Evolutionary conservation across 805 yeast species (phyloP), one percentile per base, ranked within the genome.

Genomic region (Hyphopichia homilentoma): DNA sequence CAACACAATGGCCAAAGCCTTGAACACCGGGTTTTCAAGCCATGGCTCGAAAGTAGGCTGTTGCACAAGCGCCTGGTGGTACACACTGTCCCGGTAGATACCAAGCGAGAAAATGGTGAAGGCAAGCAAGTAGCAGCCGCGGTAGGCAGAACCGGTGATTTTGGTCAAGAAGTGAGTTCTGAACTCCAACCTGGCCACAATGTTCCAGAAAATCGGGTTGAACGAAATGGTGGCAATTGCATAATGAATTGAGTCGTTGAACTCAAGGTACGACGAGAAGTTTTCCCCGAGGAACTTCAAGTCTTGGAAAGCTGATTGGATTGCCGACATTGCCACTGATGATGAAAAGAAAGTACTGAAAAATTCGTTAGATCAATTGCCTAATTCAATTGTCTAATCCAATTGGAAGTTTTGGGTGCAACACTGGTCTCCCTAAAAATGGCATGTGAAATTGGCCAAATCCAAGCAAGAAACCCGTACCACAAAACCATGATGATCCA

Each of bases 181-280:
- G 69, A 86, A 86, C 55, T 93, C 97, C 17, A 75, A 49, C 47
- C 97, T 74, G 5, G 98, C 98, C 15, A 77, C 94, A 36, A 83
- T 72, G 57, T 93, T 93, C 98, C 98, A 93, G 55, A 89, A 90
- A 20, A 84, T 75, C 12, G 98, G 98, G 57, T 93, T 93, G 75
- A 93, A 89, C 11, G 81, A 79, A 46, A 93, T 84, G 19, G 84
- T 75, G 6, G 68, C 72, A 18, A 85, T 54, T 4, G 90, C 76
- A 37, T 37, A 57, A 21, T 40, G 32, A 33, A 60, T 40, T 33
- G 47, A 40, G 18, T 42, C 28, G 24, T 51, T 44, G 25, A 49
- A 34, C 17, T 40, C 44, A 14, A 60, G 41, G 38, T 53, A 61
- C 12, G 7, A 5, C 7, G 12, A 11, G 13, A 8, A 27, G 19